A percentile compares a stretch with the other conserved stretches of the same genome.
phyloP scores from a whole-genome alignment of 306 rosid species.

The Herpetospermum pedunculosum region DNA sequence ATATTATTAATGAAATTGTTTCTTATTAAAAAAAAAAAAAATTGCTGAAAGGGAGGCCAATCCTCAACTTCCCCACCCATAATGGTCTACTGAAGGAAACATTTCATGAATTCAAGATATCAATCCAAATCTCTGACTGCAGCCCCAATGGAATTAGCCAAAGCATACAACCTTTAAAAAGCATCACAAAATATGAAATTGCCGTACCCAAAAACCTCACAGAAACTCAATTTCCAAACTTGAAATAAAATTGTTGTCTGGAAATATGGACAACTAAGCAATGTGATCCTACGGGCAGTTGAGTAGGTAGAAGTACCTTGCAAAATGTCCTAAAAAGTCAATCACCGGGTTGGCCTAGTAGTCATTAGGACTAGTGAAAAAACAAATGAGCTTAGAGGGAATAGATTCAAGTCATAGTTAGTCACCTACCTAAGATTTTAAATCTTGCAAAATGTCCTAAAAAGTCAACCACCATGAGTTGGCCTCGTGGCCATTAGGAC shows the following conservation, averaged over 20 bases:
- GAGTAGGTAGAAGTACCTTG: background rate
- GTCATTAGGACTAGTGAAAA: background rate
- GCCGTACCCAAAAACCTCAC: background rate
- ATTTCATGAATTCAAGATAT: background rate
- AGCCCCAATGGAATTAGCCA: background rate
- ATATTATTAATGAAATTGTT: too few relatives aligned
- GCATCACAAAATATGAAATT: background rate
- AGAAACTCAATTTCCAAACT: background rate
- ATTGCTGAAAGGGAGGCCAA: background rate
- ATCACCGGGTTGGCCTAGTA: background rate
- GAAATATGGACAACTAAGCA: background rate
- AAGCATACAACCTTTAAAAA: background rate
- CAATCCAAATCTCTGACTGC: background rate
- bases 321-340: background rate
- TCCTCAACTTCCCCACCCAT: background rate
- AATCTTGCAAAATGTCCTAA: background rate
- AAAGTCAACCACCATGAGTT: background rate
- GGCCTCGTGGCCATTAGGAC: background rate
- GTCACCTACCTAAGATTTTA: background rate
- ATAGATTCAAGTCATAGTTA: background rate
- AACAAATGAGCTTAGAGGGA: background rate
- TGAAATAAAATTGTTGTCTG: background rate
- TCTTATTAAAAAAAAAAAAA: too few relatives aligned
- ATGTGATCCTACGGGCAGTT: background rate
- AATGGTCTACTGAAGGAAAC: background rate